Conservation (phyloP, 2,329 filamentous ascomycete genomes). For the Colletotrichum coccodes region DNA sequence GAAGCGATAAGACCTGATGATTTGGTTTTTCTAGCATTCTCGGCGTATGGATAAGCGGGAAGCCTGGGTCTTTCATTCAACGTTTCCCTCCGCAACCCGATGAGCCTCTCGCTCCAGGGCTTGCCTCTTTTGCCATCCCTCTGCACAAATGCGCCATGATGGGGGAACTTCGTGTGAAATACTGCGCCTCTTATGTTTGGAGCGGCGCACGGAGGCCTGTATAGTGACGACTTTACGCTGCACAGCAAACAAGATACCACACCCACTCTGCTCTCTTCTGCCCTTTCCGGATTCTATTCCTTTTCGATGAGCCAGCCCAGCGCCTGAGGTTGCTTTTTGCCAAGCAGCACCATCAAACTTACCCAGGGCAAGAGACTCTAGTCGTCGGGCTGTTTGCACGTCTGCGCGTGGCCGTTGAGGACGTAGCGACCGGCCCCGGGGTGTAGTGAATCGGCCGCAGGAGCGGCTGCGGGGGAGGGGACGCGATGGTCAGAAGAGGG, state of each 20-base stretch:
- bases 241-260: background rate
- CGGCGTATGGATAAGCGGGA: background rate
- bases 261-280: background rate
- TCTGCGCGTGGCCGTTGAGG: too few species aligned
- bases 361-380: too few species aligned
- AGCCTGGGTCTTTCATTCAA: background rate
- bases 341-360: too few species aligned
- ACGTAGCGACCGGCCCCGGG: too few species aligned
- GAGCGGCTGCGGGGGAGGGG: background rate
- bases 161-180: too few species aligned
- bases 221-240: background rate
- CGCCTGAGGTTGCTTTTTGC: too few species aligned
- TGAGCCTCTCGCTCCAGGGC: background rate
- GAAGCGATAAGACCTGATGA: conserved; percentile 9
- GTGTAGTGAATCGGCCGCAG: too few species aligned
- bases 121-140: too few species aligned
- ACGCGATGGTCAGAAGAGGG: background rate
- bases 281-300: background rate
- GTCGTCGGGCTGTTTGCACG: too few species aligned
- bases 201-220: background rate
- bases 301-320: too few species aligned
- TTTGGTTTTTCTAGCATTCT: background rate
- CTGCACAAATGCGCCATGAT: background rate
- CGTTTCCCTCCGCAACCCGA: background rate
- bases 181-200: too few species aligned